Evolutionary conservation across 495 filamentous ascomycete species (phyloP), one percentile per base, ranked within the genome.

Genomic region (Darksidea phi): DNA sequence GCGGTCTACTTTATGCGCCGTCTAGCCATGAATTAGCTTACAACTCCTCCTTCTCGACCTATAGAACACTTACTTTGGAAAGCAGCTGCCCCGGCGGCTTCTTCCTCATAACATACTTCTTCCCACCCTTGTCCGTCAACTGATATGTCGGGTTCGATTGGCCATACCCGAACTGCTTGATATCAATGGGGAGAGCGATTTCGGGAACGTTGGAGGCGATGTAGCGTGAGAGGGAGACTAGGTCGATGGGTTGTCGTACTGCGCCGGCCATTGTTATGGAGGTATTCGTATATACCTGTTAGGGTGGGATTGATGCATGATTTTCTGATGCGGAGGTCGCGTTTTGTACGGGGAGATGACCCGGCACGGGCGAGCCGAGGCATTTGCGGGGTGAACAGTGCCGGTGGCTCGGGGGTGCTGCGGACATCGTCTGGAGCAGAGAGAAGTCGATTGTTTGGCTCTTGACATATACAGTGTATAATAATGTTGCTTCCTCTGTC

Each of bases 81-180:
- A 97, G 80, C 2, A 98, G 86, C 74, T 86, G 83, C 67, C 94
- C 93, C 1, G 93, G 91, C 10, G 94, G 94, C 76, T 97, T 97
- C 81, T 98, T 97, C 68, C 93, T 88, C 72, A 97, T 78, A 8
- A 96, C 93, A 73, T 85, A 95, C 64, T 83, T 83, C 60, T 73
- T 70, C 57, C 84, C 84, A 72, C 85, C 78, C 57, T 81, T 75
- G 59, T 83, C 82, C 10, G 84, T 95, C 61, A 97, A 79, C 57
- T 90, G 88, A 77, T 97, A 97, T 7, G 94, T 97, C 26, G 94
- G 94, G 72, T 97, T 98, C 46, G 90, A 96, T 76, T 97, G 94
- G 52, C 94, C 94, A 71, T 93, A 98, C 65, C 91, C 89, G 70
- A 97, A 98, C 88, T 97, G 94, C 74, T 96, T 90, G 66, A 96